Evolutionary conservation across 108 stramenopile species (phyloP).

Genomic region (Conticribra weissflogii): DNA sequence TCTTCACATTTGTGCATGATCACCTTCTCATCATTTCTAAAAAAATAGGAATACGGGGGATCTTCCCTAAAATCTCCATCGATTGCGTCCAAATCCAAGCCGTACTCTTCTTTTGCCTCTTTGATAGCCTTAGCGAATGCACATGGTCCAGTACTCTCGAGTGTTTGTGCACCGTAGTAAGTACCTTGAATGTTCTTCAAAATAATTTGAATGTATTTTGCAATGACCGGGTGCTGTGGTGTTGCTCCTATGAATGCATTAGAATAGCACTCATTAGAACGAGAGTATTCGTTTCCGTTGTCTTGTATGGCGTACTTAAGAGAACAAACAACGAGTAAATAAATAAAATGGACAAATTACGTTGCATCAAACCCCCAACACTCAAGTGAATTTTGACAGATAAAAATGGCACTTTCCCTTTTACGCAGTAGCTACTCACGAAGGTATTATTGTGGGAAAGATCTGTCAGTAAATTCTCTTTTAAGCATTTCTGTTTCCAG

Average conservation of each 20-base stretch:
- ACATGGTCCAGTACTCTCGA: conserved; percentile 7
- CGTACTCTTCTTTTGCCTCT: no score
- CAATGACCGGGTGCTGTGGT: conserved; percentile 10
- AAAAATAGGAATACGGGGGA: no score
- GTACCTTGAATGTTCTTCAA: conserved; percentile 15
- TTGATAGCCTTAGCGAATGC: conserved; percentile 1
- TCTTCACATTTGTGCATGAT: no score
- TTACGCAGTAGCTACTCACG: not conserved
- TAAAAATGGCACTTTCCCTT: not conserved
- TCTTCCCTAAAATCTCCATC: no score
- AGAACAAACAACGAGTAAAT: no score
- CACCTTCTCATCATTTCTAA: no score
- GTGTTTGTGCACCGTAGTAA: not conserved
- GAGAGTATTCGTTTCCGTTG: no score
- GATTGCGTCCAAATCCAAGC: no score
- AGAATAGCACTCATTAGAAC: not conserved
- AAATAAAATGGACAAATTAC: not conserved
- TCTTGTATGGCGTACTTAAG: no score
- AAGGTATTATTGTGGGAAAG: not conserved
- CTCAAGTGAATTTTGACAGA: not conserved
- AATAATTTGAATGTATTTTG: not conserved
- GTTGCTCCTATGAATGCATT: conserved; percentile 21
- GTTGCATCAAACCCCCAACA: not conserved
- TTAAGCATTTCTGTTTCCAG: conserved; percentile 16
- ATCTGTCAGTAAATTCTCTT: conserved; percentile 4